Evolutionary conservation across 2,329 filamentous ascomycete species (phyloP), one percentile per base, ranked within the genome.

Genomic region (Apiospora koreana): DNA sequence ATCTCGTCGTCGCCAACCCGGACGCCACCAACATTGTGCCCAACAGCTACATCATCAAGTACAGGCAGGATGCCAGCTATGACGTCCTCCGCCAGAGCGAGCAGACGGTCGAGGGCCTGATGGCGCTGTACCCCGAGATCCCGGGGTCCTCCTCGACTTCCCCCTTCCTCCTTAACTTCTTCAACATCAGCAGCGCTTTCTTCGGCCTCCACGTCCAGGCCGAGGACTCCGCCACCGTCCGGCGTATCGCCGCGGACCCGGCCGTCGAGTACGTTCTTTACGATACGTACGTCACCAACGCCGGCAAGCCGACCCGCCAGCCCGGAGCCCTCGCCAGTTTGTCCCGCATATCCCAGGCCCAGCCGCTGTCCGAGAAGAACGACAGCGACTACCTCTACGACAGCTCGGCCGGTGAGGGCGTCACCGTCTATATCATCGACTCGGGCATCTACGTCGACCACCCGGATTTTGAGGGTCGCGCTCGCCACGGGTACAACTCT

Each of bases 401-500:
- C n/a, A 45, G 42, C 18, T 38, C 58, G n/a, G 80, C 80, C 45
- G 83, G 83, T 9, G 70, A 74, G n/a, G 78, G 75, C 42, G 80
- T 75, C 69, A 86, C 80, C 71, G 80, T 82, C 62, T 88, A 87
- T 74, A 75, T 88, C 50, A 78, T 88, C 69, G 86, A 88, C 77
- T 86, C 83, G 0, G 86, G 86, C 48, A 81, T 88, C 62, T 77
- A 79, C 25, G 78, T 77, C 50, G 68, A 73, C 10, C 86, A 88
- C 75, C 45, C 69, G 12, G 77, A 83, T 42, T 84, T 83, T 58
- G 78, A 78, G 43, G 79, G 79, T 2, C 80, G 82, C 5, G 82
- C 81, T 8, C 71, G 66, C n/a, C 73, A 76, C 43, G 69, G 46
- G 2, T 41, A 41, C 3, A 69, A 67, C 28, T 35, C 65, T 14